Evolutionary conservation across 2,329 filamentous ascomycete species (phyloP).

Genomic region (Decorospora gaudefroyi): DNA sequence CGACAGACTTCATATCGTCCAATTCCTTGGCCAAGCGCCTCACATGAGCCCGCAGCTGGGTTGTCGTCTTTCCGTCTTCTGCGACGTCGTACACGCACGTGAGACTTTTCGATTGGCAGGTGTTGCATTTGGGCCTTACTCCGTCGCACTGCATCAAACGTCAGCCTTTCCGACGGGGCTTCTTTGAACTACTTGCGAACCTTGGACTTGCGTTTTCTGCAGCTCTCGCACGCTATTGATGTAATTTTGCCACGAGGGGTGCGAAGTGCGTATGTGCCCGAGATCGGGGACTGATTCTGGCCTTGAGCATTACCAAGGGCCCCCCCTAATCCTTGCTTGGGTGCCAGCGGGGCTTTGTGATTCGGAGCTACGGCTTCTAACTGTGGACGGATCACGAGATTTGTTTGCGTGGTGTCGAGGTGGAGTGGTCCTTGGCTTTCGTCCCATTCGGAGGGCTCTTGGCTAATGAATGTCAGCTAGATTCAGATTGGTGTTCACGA

Average conservation of each 20-base stretch:
- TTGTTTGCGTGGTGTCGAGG: slow-evolving; percentile 36
- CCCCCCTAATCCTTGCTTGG: slow-evolving; percentile 44
- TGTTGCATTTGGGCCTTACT: slow-evolving; percentile 47
- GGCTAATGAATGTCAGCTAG: slow-evolving; percentile 36
- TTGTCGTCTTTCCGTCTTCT: slow-evolving; percentile 48
- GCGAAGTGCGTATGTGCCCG: slow-evolving; percentile 44
- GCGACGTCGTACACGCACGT: slow-evolving; percentile 47
- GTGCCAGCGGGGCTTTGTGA: slow-evolving; percentile 46
- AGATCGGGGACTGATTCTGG: slow-evolving; percentile 44
- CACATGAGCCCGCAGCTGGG: slow-evolving; percentile 46
- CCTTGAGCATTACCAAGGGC: slow-evolving; percentile 37
- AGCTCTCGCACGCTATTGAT: slow-evolving; percentile 48
- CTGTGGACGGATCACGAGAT: slow-evolving; percentile 39
- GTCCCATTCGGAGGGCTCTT: slow-evolving; percentile 39
- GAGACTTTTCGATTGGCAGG: slow-evolving; percentile 46
- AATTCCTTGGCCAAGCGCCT: slow-evolving; percentile 45
- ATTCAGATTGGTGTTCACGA: slow-evolving; percentile 6
- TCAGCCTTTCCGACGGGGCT: slow-evolving; percentile 14
- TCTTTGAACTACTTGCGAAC: slow-evolving; percentile 17
- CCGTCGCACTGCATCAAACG: slow-evolving; percentile 40
- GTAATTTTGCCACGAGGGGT: slow-evolving; percentile 48
- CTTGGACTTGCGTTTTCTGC: slow-evolving; percentile 48
- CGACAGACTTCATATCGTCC: slow-evolving; percentile 48
- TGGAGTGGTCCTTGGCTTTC: slow-evolving; percentile 36
- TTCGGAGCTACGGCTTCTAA: slow-evolving; percentile 28